Conservation (phyloP, 208 protist species). For the Leishmania tropica region DNA sequence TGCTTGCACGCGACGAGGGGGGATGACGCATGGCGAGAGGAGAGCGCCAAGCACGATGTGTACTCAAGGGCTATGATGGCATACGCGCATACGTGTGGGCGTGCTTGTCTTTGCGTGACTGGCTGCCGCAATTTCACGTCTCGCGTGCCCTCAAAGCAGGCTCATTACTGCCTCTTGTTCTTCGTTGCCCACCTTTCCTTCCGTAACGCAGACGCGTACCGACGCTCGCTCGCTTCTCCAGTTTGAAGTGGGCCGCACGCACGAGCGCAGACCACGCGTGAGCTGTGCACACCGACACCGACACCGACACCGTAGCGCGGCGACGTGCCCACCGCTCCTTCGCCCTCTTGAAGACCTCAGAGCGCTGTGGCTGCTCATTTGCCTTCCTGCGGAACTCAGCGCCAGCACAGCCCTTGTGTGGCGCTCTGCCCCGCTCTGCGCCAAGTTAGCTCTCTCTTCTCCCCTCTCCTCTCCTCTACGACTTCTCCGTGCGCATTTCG, state of each 20-base stretch:
- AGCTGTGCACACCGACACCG: too few species aligned
- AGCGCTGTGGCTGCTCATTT: not conserved
- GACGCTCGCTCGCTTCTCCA: not conserved
- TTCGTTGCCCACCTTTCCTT: not conserved
- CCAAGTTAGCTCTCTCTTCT: not conserved
- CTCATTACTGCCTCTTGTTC: not conserved
- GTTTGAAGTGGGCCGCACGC: not conserved
- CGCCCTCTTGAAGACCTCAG: not conserved
- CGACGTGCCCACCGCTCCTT: not conserved
- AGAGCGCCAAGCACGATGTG: not conserved
- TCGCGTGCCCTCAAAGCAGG: not conserved
- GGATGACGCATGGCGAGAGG: not conserved
- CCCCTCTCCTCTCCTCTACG: not conserved
- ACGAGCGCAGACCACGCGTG: not conserved
- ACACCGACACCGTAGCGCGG: too few species aligned
- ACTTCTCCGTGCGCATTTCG: not conserved
- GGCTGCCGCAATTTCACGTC: not conserved
- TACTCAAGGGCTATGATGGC: not conserved
- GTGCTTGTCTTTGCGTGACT: not conserved
- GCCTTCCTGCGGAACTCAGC: not conserved
- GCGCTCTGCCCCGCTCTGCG: not conserved
- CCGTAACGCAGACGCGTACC: not conserved
- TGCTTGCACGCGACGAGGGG: not conserved
- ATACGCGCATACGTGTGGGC: not conserved
- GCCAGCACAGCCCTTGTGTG: not conserved